Conservation (phyloP, 176 grass and related monocot genomes). For the Raddia guianensis region DNA sequence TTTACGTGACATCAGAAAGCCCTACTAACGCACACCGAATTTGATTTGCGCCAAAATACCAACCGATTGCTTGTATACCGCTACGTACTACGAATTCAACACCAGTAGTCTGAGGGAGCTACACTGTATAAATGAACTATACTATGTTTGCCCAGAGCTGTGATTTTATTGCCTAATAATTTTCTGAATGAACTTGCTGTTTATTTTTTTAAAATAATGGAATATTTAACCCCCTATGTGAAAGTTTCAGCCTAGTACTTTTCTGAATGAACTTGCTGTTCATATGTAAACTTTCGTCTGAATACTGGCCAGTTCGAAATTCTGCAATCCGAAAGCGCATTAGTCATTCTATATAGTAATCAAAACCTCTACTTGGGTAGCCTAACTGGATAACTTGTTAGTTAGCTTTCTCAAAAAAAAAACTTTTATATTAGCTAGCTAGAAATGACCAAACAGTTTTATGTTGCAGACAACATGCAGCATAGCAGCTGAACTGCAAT, state of each 20-base stretch:
- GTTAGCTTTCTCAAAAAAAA: too few species aligned
- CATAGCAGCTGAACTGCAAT: constrained; percentile 27
- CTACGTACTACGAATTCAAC: background rate
- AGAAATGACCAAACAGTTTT: background rate
- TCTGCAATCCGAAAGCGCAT: background rate
- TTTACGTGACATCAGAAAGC: background rate
- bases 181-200: too few species aligned
- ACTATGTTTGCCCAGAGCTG: too few species aligned
- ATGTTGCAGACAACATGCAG: background rate
- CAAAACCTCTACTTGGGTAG: background rate
- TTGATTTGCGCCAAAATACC: constrained; percentile 1
- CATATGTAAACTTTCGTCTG: background rate
- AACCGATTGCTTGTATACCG: background rate
- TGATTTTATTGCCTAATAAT: too few species aligned
- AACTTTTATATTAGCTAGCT: background rate
- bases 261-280: background rate
- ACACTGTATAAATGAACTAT: background rate
- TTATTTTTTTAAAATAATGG: too few species aligned
- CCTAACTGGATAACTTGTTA: background rate
- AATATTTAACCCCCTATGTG: too few species aligned
- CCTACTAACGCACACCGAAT: constrained; percentile 13
- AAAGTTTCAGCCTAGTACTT: too few species aligned
- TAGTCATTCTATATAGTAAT: background rate
- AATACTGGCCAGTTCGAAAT: background rate
- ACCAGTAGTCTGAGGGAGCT: background rate